phyloP scores from a whole-genome alignment of 768 basidiomycete species.

The Suillus sp. region DNA sequence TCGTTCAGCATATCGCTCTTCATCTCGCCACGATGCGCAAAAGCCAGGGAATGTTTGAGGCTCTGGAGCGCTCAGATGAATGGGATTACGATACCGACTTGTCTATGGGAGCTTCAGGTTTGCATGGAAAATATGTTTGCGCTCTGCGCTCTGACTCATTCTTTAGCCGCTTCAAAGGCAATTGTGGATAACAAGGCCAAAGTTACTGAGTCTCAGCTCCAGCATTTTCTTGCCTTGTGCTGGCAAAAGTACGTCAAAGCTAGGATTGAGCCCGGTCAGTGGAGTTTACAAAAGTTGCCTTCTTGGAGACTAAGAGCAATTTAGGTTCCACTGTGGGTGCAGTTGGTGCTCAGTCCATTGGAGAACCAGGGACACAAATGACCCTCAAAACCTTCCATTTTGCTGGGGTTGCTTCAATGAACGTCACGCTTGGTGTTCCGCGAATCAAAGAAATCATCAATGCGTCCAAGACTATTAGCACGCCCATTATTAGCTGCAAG shows the following conservation, averaged over 20 bases:
- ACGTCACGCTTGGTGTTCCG: constrained; percentile 98
- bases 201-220: constrained; percentile 82
- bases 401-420: constrained; percentile 99
- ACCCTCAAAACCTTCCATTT: constrained; percentile 99
- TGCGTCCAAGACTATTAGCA: constrained; percentile 95
- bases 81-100: constrained; percentile 81
- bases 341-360: constrained; percentile 98
- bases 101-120: constrained; percentile 73
- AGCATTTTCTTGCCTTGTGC: constrained; percentile 80
- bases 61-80: constrained; percentile 68
- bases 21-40: constrained; percentile 68
- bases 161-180: constrained; percentile 61
- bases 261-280: constrained; percentile 89
- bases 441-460: constrained; percentile 99
- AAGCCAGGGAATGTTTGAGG: constrained; percentile 82
- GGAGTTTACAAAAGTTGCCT: not conserved
- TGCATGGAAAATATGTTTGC: constrained; percentile 22
- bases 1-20: constrained; percentile 64
- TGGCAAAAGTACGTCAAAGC: constrained; percentile 93
- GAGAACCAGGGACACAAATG: constrained; percentile 99
- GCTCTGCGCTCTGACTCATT: constrained; percentile 11
- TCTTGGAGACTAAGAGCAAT: not conserved
- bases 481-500: constrained; percentile 97
- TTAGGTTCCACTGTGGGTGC: constrained; percentile 96
- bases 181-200: constrained; percentile 90